Evolutionary conservation across 1,284 basidiomycete genomes (phyloP), one percentile per base, ranked within the genome.

Genomic region (Rhodotorula mucilaginosa): DNA sequence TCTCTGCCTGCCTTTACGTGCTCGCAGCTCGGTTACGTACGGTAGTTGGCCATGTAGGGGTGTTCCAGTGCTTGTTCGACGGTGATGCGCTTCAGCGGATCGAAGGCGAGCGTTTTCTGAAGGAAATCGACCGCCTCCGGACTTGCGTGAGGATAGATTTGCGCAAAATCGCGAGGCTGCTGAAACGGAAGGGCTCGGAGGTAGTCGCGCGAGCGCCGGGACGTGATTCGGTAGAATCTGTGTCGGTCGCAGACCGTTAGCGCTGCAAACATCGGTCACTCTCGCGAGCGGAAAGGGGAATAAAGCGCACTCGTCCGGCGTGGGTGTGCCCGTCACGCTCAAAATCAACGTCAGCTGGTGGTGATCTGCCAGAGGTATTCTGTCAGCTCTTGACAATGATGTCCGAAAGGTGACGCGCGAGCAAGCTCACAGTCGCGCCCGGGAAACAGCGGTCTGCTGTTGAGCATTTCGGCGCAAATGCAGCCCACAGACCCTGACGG

Each of bases 391-490:
- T 13, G 61, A 15, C 2, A 1, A 3, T 21, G 46, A 6, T 34
- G 5, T 57, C 10, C 34, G 46, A 7, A 15, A 21, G 6, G 10
- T 8, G 8, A 34, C 2, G 48, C 5, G 19, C 31, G 21, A 19
- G 7, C 15, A 48, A 3, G 78, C 81, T 68, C 46, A 83, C 82
- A 98, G 83, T 98, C 95, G 29, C 93, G 88, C 21, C 96, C 95
- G 0, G 95, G 96, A 85, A 98, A 98, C 23, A 98, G 85, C 0
- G 95, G 94, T 78, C 93, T 91, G 31, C 93, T 91, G 5, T 88
- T 90, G 10, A 98, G 84, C 94, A 98, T 97, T 84, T 98, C 95
- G 3, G 93, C 96, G 47, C 97, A 86, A 80, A 98, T 97, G 81
- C 95, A 97, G 10, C 95, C 95, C 44, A 98, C 92, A 16, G 92